Conservation (phyloP, 2,329 filamentous ascomycete species). For the Fusarium haematococcum region DNA sequence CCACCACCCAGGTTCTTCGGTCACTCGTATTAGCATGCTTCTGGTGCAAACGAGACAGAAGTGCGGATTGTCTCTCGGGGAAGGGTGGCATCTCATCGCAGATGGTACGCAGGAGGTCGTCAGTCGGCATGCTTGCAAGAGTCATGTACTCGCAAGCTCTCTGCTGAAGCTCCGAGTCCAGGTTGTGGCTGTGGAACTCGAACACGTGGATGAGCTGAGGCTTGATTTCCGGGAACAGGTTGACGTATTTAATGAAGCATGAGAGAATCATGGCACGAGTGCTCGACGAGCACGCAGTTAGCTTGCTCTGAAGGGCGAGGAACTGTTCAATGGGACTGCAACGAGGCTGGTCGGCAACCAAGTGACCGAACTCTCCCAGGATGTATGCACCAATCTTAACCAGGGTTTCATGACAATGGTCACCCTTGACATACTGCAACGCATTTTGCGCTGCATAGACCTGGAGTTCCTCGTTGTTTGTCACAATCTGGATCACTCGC, state of each 20-base stretch:
- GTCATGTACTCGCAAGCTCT: slow-evolving; percentile 94
- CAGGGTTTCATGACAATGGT: slow-evolving; percentile 95
- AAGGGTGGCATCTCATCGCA: slow-evolving; percentile 99
- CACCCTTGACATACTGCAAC: slow-evolving; percentile 89
- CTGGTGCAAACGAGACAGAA: slow-evolving; percentile 92
- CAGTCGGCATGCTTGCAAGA: slow-evolving; percentile 85
- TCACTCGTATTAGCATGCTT: slow-evolving; percentile 94
- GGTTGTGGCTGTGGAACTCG: slow-evolving; percentile 89
- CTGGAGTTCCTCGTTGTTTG: slow-evolving; percentile 98
- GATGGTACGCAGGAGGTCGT: slow-evolving; percentile 91
- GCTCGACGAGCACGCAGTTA: slow-evolving; percentile 87
- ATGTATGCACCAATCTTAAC: slow-evolving; percentile 98
- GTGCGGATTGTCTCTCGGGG: slow-evolving; percentile 90
- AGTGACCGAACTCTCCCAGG: slow-evolving; percentile 94
- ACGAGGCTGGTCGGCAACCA: slow-evolving; percentile 90
- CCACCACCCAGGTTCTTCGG: slow-evolving; percentile 97
- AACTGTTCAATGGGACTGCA: slow-evolving; percentile 99
- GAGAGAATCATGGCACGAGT: slow-evolving; percentile 95
- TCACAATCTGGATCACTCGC: slow-evolving; percentile 97
- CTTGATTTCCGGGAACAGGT: slow-evolving; percentile 98
- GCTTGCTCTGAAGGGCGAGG: slow-evolving; percentile 89
- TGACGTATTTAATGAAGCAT: slow-evolving; percentile 97
- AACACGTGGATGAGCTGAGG: slow-evolving; percentile 93
- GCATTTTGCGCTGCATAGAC: slow-evolving; percentile 96
- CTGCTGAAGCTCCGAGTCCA: slow-evolving; percentile 96